Evolutionary conservation across 331 rosid species (phyloP), one percentile per base, ranked within the genome.

Genomic region (Rosa hybrid): DNA sequence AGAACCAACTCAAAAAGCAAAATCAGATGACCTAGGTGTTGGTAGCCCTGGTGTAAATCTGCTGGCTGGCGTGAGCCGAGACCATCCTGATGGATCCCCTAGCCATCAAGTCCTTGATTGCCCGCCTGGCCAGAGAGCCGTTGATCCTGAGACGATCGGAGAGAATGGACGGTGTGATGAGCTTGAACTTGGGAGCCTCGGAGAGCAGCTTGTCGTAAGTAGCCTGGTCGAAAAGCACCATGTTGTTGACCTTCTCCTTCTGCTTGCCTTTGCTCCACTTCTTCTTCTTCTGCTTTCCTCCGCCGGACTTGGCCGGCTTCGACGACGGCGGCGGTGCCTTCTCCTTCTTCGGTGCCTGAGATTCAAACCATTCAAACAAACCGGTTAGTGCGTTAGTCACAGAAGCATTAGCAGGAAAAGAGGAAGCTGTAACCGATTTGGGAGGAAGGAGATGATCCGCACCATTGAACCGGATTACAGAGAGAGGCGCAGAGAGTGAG

Each of bases 1-100:
- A 34, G 0, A 23, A 60, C 16, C 16, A 10, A 11, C 12, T 23
- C 17, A 12, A 62, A 21, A 11, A 9, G 2, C 34, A 17, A 60
- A 23, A 23, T 11, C 34, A 17, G 30, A 57, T 3, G 1, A 62
- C 68, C 68, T 62, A 62, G 41, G 68, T 62, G 39, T 62, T 62
- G 68, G 68, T 62, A 1, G 68, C 68, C 68, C 68, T 62, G 17
- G 68, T 62, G 68, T 62, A 25, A 9, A 62, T 62, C 39, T 62
- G 68, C 68, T 62, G 68, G 68, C 68, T 62, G 34, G 68, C 7
- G 34, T 62, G 68, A 62, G 68, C 41, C 17, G 68, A 62, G 39
- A 62, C 68, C 68, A 62, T 62, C 68, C 68, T 62, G 39, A 62
- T 62, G 30, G 68, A 62, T 23, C 68, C 68, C 68, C 68, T 62